Evolutionary conservation across 331 rosid genomes (phyloP), one percentile per base, ranked within the genome.

Genomic region (Rhamnella rubrinervis): DNA sequence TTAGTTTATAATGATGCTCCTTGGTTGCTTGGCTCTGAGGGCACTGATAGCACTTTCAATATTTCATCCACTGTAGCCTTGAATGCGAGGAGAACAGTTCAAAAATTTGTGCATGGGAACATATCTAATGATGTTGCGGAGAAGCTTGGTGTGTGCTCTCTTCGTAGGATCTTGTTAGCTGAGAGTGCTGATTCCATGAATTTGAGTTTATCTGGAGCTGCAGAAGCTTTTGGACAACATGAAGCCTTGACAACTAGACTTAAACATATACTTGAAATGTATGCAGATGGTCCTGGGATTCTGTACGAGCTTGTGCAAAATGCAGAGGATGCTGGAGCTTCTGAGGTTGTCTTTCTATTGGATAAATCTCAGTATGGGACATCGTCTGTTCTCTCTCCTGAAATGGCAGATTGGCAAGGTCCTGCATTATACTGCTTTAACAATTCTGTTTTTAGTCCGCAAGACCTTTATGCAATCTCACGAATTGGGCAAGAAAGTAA

Each of bases 371-470:
- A 91, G 8, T 91, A 91, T 80, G 98, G 98, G 65, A 83, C 92
- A 76, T 93, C 98, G 64, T 93, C 98, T 71, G 74, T 91, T 80
- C 97, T 93, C 51, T 93, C 98, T 80, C 98, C 97, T 68, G 98
- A 93, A 88, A 93, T 93, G 98, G 96, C 96, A 55, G 97, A 93
- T 75, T 93, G 97, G 98, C 97, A 91, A 88, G 98, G 98, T 62
- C 97, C 97, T 81, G 96, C 98, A 46, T 77, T 93, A 70, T 93
- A 93, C 78, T 93, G 96, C 84, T 93, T 85, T 71, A 93, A 93
- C 78, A 88, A 93, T 72, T 93, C 97, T 19, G 85, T 93, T 75
- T 93, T 93, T 68, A 89, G 92, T 76, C 80, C 98, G 1, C 98
- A 93, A 80, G 98, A 93, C 84, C 97, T 93, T 61, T 93, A 93